phyloP scores from a whole-genome alignment of 2,329 filamentous ascomycete genomes.

The Fonsecaea monophora region DNA sequence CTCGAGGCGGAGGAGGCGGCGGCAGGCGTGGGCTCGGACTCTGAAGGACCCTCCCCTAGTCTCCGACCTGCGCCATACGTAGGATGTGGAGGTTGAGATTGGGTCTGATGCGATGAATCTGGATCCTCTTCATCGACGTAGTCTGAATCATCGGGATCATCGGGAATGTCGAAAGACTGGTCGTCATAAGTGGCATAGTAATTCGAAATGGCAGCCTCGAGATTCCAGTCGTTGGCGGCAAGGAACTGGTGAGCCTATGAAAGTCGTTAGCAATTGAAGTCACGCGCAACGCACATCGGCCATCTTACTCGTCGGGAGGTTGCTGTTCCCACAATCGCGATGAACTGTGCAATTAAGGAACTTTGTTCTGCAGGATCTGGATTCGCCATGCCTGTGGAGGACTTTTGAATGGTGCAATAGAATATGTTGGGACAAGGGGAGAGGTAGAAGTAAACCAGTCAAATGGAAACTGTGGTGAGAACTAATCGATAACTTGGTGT shows the following conservation, averaged over 20 bases:
- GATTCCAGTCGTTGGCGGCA: constrained; percentile 69
- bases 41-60: constrained; percentile 44
- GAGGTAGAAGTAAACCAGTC: background rate
- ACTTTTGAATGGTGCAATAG: background rate
- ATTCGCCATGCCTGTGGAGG: constrained; percentile 31
- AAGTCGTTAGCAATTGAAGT: constrained; percentile 7
- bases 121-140: constrained; percentile 42
- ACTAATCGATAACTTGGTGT: background rate
- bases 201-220: constrained; percentile 66
- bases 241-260: constrained; percentile 72
- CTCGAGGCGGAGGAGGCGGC: constrained; percentile 42
- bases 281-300: background rate
- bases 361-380: constrained; percentile 44
- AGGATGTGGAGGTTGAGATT: constrained; percentile 25
- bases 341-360: constrained; percentile 60
- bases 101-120: constrained; percentile 25
- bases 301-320: constrained; percentile 54
- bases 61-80: constrained; percentile 43
- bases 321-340: constrained; percentile 61
- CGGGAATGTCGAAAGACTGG: constrained; percentile 32
- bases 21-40: constrained; percentile 39
- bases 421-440: constrained; percentile 26
- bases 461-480: background rate
- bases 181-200: constrained; percentile 63
- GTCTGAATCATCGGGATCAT: constrained; percentile 39